These are phyloP conservation scores for Paramecium biaurelia DNA, from an alignment of 73 alveolate genomes.

Conservation along the genomic window DNA sequence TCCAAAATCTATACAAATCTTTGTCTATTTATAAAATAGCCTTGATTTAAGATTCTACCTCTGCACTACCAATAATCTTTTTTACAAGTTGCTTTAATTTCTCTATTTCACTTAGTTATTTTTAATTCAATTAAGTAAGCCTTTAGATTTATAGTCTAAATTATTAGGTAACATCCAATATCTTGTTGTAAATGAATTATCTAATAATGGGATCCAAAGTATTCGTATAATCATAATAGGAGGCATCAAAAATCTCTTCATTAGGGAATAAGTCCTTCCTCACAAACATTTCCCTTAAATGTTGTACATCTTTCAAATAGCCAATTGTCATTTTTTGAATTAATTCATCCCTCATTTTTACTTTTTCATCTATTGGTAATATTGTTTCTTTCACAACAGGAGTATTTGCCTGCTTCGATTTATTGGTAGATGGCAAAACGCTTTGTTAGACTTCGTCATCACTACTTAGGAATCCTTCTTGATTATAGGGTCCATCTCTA, in stretches of 20 bases:
- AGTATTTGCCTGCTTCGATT: background rate
- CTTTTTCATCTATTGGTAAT: background rate
- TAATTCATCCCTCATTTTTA: background rate
- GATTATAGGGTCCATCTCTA: background rate
- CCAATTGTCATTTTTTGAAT: conserved; percentile 38
- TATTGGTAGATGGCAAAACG: background rate
- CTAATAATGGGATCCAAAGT: background rate
- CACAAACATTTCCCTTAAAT: conserved; percentile 20
- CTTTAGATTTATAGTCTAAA: background rate
- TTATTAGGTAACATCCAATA: background rate
- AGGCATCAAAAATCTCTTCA: conserved; percentile 6
- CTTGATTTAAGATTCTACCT: background rate
- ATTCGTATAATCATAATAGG: conserved; percentile 11
- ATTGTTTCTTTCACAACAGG: background rate
- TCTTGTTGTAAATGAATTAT: background rate
- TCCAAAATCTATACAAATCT: conserved; percentile 38
- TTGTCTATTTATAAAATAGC: background rate
- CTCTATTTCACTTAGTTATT: background rate
- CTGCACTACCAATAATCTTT: conserved; percentile 4
- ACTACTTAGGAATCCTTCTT: background rate
- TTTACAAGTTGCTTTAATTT: background rate
- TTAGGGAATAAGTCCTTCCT: conserved; percentile 17
- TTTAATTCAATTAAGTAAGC: background rate
- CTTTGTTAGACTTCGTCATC: background rate
- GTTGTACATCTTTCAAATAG: conserved; percentile 28